phyloP scores from a whole-genome alignment of 805 yeast species.

The Candida khao-thaluensis region DNA sequence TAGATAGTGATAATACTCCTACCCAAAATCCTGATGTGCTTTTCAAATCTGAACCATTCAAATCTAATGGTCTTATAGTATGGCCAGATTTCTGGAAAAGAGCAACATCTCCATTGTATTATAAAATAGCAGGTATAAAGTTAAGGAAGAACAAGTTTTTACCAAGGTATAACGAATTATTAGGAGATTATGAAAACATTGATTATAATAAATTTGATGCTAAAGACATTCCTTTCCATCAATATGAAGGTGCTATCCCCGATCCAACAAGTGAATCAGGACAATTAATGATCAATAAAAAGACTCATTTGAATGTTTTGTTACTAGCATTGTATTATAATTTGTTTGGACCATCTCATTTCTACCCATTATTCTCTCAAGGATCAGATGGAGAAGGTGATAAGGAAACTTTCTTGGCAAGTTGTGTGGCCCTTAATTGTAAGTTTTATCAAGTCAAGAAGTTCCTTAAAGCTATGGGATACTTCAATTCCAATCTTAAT shows the following conservation, averaged over 20 bases:
- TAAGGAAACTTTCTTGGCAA: constrained; percentile 74
- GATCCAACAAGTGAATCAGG: constrained; percentile 41
- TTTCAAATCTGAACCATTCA: constrained; percentile 58
- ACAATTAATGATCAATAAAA: constrained; percentile 41
- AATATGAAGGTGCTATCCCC: constrained; percentile 31
- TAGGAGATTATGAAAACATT: constrained; percentile 11
- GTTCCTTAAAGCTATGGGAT: constrained; percentile 52
- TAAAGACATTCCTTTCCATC: constrained; percentile 29
- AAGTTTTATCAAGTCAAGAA: constrained; percentile 56
- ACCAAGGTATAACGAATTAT: constrained; percentile 33
- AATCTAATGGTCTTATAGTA: constrained; percentile 51
- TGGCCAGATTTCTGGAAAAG: constrained; percentile 94
- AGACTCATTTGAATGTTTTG: constrained; percentile 36
- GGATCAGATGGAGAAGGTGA: constrained; percentile 74
- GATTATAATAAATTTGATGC: constrained; percentile 12
- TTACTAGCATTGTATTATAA: constrained; percentile 42
- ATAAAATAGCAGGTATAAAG: constrained; percentile 60
- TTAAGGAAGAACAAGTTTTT: constrained; percentile 27
- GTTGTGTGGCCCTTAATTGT: constrained; percentile 51
- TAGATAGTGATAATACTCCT: constrained; percentile 79
- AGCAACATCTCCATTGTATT: constrained; percentile 71
- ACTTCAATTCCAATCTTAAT: constrained; percentile 30
- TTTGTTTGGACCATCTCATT: constrained; percentile 41
- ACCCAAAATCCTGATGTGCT: constrained; percentile 60
- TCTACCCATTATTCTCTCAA: constrained; percentile 43